Conservation (phyloP, 768 basidiomycete species). For the Boletus reticulatus region DNA sequence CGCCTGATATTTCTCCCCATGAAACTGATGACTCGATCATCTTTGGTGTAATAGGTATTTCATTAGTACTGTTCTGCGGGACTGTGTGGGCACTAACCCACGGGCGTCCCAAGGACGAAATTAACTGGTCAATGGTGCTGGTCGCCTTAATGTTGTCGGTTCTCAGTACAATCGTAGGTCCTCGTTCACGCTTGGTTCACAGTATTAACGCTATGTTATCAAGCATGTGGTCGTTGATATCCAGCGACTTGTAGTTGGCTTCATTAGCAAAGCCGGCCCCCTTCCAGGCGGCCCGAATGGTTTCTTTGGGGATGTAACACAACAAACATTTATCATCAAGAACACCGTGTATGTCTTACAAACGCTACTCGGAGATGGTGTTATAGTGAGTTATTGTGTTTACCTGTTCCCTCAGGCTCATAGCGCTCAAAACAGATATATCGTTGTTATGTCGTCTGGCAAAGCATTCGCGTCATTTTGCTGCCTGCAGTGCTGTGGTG, state of each 20-base stretch:
- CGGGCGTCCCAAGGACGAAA: slow-evolving; percentile 10
- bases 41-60: slow-evolving; percentile 13
- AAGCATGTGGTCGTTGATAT: slow-evolving; percentile 27
- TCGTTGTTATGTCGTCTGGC: slow-evolving; percentile 24
- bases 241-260: slow-evolving; percentile 24
- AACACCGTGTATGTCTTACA: slow-evolving; percentile 25
- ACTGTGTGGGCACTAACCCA: slow-evolving; percentile 25
- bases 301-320: slow-evolving; percentile 29
- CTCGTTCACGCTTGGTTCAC: not conserved
- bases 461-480: slow-evolving; percentile 7
- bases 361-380: slow-evolving; percentile 21
- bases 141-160: slow-evolving; percentile 21
- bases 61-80: slow-evolving; percentile 18
- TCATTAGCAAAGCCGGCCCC: slow-evolving; percentile 18
- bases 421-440: slow-evolving; percentile 13
- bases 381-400: slow-evolving; percentile 7
- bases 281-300: slow-evolving; percentile 25
- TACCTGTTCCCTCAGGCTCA: not conserved
- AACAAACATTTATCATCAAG: slow-evolving; percentile 32
- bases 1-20: not conserved
- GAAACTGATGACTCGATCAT: not conserved
- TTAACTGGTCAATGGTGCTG: slow-evolving; percentile 23
- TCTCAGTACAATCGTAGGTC: slow-evolving; percentile 20
- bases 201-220: not conserved
- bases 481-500: slow-evolving; percentile 19